A percentile compares a stretch with the other conserved stretches of the same genome.
Conservation (phyloP, 805 yeast species). For the Lipomyces yamadae region DNA sequence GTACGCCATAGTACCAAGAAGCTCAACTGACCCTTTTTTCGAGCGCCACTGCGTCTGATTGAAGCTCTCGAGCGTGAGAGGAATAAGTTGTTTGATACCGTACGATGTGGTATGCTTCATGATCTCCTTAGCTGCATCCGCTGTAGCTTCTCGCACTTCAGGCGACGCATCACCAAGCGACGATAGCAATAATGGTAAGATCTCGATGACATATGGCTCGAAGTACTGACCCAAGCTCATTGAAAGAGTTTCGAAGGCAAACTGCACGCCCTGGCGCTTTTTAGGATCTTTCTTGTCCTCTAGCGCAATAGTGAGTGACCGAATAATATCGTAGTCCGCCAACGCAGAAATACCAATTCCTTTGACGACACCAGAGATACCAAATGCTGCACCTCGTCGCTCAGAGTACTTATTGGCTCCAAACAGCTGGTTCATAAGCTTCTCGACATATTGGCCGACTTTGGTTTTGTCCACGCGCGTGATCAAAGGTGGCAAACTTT, state of each 20-base stretch:
- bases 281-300: constrained; percentile 80
- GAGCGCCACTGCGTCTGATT: constrained; percentile 95
- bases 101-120: constrained; percentile 91
- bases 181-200: constrained; percentile 78
- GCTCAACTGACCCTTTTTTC: constrained; percentile 94
- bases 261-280: constrained; percentile 85
- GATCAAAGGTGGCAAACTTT: constrained; percentile 84
- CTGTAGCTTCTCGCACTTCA: constrained; percentile 89
- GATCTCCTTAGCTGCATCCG: constrained; percentile 80
- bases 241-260: constrained; percentile 84
- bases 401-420: constrained; percentile 53
- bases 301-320: constrained; percentile 77
- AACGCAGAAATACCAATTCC: constrained; percentile 86
- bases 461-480: constrained; percentile 52
- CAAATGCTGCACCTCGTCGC: constrained; percentile 96
- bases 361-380: constrained; percentile 89
- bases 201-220: constrained; percentile 93
- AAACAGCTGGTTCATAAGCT: constrained; percentile 64
- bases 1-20: constrained; percentile 97
- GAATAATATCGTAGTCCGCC: constrained; percentile 74
- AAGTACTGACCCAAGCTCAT: constrained; percentile 73
- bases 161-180: constrained; percentile 82
- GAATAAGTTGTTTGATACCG: constrained; percentile 90
- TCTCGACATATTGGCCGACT: constrained; percentile 58
- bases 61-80: constrained; percentile 81